Percentiles rank a stretch among this genome's conserved stretches.
phyloP scores from a whole-genome alignment of 1,284 basidiomycete genomes.

The Chalciporus sp. region DNA sequence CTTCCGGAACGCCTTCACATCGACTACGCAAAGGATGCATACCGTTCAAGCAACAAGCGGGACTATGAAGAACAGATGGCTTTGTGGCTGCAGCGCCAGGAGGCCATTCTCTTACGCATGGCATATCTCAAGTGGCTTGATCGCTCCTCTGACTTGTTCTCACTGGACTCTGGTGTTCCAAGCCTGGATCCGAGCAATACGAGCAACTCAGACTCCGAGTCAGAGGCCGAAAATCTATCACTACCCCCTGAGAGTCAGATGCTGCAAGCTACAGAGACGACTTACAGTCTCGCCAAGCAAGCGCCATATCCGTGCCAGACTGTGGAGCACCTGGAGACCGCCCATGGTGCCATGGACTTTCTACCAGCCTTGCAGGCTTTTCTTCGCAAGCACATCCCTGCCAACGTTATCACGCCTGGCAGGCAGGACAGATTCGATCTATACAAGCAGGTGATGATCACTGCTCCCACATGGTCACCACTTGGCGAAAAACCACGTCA shows the following conservation, averaged over 20 bases:
- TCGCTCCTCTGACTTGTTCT: no score
- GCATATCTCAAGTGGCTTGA: no score
- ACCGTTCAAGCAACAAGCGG: slow-evolving; percentile 26
- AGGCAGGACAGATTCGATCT: not conserved
- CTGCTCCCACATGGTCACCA: not conserved
- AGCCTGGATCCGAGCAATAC: no score
- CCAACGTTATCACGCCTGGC: not conserved
- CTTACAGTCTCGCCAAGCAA: not conserved
- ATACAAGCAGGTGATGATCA: not conserved
- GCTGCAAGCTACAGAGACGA: no score
- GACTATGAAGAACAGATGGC: slow-evolving; percentile 31
- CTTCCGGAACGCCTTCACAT: slow-evolving; percentile 4
- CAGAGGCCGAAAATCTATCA: no score
- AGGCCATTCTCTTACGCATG: no score
- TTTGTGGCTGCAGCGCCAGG: slow-evolving; percentile 27
- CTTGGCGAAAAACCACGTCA: not conserved
- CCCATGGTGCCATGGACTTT: not conserved
- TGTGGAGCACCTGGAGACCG: not conserved
- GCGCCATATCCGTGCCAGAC: not conserved
- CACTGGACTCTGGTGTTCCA: no score
- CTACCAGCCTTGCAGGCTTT: not conserved
- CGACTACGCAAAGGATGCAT: slow-evolving; percentile 12
- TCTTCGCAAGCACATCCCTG: not conserved
- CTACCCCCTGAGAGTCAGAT: no score
- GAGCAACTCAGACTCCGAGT: no score